Base-by-base conservation (phyloP, 1,139 yeast genomes). In the Yamadazyma triangularis region DNA sequence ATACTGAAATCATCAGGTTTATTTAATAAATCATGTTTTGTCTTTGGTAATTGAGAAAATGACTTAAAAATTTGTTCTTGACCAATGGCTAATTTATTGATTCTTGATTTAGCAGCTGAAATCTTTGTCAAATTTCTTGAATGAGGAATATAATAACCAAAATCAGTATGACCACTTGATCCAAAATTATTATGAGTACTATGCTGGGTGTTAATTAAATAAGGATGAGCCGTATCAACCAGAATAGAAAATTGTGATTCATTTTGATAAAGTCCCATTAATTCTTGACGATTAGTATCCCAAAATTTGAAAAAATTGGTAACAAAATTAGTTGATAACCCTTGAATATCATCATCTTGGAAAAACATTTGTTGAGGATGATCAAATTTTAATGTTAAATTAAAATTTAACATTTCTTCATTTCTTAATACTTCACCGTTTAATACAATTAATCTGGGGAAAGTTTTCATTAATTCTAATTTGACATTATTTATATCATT, bases 171-270 rank as follows among this genome's bases (percentile, higher is more conserved):
- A 22, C 81, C 72, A 2, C 69, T 36, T 49, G 27, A 67, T 57
- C 32, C 70, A 64, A 8, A 64, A 49, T 40, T 31, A 19, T 52
- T 45, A 65, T 68, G 51, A 7, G 20, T 18, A 18, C 9, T 18
- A 7, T 18, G 20, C 6, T 6, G 9, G 6, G 20, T 18, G 9
- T 18, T 18, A 18, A 18, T 18, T 18, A 18, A 18, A 18, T 18
- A 18, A 64, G 79, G 55, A 41, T 70, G 77, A 2, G 72, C 48
- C 6, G 76, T 54, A 47, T 75, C 81, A 20, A 71, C 70, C 49
- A 68, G 77, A 48, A 84, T 56, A 1, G 96, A 87, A 48, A 91
- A 89, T 49, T 84, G 88, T 0, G 96, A 87, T 47, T 82, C 83
- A 31, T 75, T 75, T 36, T 93, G 88, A 52, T 91, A 91, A 25